Conservation (phyloP, 176 grass and related monocot genomes). For the Raddia distichophylla region DNA sequence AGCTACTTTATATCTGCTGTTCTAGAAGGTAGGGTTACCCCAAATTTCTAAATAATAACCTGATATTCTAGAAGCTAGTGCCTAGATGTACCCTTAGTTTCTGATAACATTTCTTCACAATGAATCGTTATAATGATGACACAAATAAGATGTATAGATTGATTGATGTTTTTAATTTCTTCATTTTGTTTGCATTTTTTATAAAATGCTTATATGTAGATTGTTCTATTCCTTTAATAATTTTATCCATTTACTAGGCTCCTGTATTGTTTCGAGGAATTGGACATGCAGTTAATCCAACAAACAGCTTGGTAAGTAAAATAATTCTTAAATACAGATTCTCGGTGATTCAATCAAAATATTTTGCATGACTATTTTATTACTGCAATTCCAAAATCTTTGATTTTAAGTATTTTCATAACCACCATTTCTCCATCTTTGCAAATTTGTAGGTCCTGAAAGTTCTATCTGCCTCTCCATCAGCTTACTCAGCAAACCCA, state of each 20-base stretch:
- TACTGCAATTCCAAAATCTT: background rate
- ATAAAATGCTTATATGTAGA: background rate
- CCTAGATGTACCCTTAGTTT: background rate
- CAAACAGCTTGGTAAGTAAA: conserved; percentile 75
- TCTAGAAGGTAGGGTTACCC: background rate
- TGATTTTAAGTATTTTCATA: background rate
- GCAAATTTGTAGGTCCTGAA: conserved; percentile 67
- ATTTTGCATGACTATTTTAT: background rate
- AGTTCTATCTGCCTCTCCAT: conserved; percentile 80
- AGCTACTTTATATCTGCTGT: background rate
- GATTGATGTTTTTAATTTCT: background rate
- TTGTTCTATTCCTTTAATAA: conserved; percentile 27
- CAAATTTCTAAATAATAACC: too few species aligned
- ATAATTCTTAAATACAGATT: conserved; percentile 27
- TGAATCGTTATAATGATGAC: background rate
- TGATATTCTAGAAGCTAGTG: background rate
- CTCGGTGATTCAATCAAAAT: background rate
- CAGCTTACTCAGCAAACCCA: conserved; percentile 92
- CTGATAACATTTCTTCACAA: conserved; percentile 14
- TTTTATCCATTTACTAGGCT: conserved; percentile 47
- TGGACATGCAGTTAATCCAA: conserved; percentile 74
- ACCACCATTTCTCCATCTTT: conserved; percentile 1
- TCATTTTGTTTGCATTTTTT: background rate
- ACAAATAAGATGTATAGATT: background rate
- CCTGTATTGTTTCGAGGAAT: conserved; percentile 90